A percentile compares a stretch with the other conserved stretches of the same genome.
phyloP scores from a whole-genome alignment of 169 alveolate genomes.

The Amoebophrya sp. region DNA sequence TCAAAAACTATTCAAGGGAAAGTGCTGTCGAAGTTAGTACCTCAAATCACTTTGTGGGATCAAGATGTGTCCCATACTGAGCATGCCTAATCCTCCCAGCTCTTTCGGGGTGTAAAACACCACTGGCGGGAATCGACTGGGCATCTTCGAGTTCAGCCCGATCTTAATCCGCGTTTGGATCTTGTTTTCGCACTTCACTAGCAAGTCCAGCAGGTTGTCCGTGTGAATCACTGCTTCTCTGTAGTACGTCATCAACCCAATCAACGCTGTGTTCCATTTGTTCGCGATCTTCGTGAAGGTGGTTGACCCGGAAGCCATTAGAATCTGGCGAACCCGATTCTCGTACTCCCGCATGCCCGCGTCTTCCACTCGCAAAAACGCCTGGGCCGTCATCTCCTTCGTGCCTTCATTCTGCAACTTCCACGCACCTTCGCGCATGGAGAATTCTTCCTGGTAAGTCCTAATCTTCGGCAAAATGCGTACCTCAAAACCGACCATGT shows the following conservation, averaged over 20 bases:
- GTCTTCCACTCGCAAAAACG: conserved; percentile 96
- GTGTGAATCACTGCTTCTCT: conserved; percentile 99
- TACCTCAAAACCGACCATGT: conserved; percentile 91
- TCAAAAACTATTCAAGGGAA: no score
- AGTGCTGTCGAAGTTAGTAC: conserved; percentile 44
- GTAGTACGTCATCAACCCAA: conserved; percentile 97
- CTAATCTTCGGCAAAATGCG: conserved; percentile 48
- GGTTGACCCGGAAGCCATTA: conserved; percentile 97
- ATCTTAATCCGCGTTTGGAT: conserved; percentile 98
- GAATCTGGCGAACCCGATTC: conserved; percentile 66
- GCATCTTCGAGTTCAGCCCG: conserved; percentile 99
- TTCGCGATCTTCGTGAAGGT: conserved; percentile 99
- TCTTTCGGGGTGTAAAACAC: conserved; percentile 99
- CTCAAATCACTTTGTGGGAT: conserved; percentile 99
- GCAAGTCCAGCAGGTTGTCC: conserved; percentile 37
- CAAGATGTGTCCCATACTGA: conserved; percentile 99
- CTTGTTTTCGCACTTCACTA: conserved; percentile 51
- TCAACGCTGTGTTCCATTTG: conserved; percentile 99
- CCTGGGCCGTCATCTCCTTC: conserved; percentile 96
- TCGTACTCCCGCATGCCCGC: conserved; percentile 80
- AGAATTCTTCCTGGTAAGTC: conserved; percentile 48
- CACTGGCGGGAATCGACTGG: conserved; percentile 99
- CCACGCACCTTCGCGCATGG: conserved; percentile 93
- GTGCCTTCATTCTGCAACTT: conserved; percentile 93
- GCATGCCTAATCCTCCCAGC: conserved; percentile 99